These are phyloP conservation scores for Arthroderma sp. DNA, from an alignment of 2,329 filamentous ascomycete species.

Conservation along the genomic window DNA sequence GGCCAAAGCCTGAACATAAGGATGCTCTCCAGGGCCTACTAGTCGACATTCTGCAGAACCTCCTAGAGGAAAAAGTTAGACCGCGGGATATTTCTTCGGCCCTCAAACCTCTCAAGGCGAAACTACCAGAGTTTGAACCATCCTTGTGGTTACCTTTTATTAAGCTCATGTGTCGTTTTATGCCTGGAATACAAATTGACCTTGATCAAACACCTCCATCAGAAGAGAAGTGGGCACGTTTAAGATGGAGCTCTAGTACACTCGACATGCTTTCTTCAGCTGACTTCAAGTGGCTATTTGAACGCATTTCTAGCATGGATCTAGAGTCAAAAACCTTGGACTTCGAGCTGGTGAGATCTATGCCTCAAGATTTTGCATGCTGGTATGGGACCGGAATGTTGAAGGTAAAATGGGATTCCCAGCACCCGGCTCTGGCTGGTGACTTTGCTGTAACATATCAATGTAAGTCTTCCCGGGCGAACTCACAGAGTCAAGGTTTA, in stretches of 20 bases:
- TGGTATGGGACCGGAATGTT: slow-evolving; percentile 1
- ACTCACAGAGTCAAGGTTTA: not conserved
- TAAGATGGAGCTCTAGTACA: slow-evolving; percentile 1
- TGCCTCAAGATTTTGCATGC: not conserved
- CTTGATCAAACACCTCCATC: slow-evolving; percentile 1
- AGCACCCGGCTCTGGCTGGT: not conserved
- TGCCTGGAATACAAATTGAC: slow-evolving; percentile 2
- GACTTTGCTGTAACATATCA: not conserved
- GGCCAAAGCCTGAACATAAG: slow-evolving; percentile 1
- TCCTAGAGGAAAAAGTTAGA: not conserved
- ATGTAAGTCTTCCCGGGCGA: not conserved
- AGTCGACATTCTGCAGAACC: not conserved
- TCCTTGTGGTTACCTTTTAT: slow-evolving; percentile 3
- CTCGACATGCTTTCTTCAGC: not conserved
- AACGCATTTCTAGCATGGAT: not conserved
- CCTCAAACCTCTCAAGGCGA: not conserved
- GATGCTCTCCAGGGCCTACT: slow-evolving; percentile 1
- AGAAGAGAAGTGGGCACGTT: not conserved
- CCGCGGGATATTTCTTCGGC: not conserved
- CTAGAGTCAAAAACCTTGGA: not conserved
- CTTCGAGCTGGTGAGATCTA: not conserved
- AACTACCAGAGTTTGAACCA: not conserved
- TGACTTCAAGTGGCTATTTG: slow-evolving; percentile 7
- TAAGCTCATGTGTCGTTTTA: slow-evolving; percentile 6
- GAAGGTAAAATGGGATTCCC: slow-evolving; percentile 4